These are phyloP conservation scores for Skeletonema menzelii DNA, from an alignment of 108 stramenopile species.

Conservation along the genomic window DNA sequence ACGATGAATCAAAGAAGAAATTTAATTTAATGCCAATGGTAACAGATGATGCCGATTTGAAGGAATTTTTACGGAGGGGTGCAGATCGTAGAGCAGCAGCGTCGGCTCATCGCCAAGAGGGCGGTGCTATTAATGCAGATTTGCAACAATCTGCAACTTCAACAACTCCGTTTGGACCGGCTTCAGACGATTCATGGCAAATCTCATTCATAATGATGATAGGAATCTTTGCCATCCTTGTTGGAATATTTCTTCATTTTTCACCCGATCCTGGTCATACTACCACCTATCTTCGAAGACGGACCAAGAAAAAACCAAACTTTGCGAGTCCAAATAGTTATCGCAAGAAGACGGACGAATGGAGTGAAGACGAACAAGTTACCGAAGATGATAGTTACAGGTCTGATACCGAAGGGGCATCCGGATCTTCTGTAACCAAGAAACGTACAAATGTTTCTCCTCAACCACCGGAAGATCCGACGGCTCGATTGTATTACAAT, in stretches of 20 bases:
- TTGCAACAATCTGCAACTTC: background rate
- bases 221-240: slow-evolving; percentile 55
- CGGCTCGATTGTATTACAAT: slow-evolving; percentile 34
- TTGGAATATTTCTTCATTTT: slow-evolving; percentile 71
- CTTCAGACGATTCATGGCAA: slow-evolving; percentile 54
- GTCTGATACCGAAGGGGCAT: slow-evolving; percentile 22
- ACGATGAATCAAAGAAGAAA: slow-evolving; percentile 5
- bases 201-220: slow-evolving; percentile 62
- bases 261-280: slow-evolving; percentile 17
- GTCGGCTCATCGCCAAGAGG: background rate
- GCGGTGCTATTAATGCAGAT: background rate
- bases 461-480: slow-evolving; percentile 23
- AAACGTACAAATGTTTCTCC: slow-evolving; percentile 1
- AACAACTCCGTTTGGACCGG: slow-evolving; percentile 1
- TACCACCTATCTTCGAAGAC: slow-evolving; percentile 22
- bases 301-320: slow-evolving; percentile 16
- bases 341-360: slow-evolving; percentile 74
- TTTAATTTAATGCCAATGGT: background rate
- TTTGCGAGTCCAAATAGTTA: slow-evolving; percentile 14
- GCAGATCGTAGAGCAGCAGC: slow-evolving; percentile 3
- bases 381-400: slow-evolving; percentile 36
- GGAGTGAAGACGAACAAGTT: slow-evolving; percentile 69
- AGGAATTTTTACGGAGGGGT: background rate
- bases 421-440: slow-evolving; percentile 23
- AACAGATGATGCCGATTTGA: background rate